These are phyloP conservation scores for Hericium coralloides DNA, from an alignment of 768 basidiomycete genomes.

Conservation along the genomic window DNA sequence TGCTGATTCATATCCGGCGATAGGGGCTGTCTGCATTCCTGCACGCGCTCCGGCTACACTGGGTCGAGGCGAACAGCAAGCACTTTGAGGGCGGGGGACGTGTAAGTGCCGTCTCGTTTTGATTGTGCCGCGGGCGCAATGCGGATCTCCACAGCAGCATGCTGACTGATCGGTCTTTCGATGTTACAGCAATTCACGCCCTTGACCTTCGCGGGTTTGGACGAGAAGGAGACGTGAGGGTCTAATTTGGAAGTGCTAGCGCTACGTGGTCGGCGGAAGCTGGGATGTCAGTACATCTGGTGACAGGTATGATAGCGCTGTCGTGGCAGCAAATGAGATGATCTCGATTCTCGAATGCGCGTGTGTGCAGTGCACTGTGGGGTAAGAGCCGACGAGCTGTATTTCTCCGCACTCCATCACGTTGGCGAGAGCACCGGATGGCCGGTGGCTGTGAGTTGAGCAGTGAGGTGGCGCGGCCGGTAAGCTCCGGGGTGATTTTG, in stretches of 20 bases:
- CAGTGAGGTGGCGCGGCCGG: not conserved
- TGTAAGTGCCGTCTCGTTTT: conserved; percentile 40
- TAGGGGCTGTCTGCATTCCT: conserved; percentile 93
- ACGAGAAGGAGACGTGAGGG: conserved; percentile 18
- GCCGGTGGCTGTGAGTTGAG: not conserved
- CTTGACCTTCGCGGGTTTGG: conserved; percentile 36
- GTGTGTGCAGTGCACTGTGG: conserved; percentile 5
- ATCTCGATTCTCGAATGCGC: too few species aligned
- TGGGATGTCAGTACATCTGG: not conserved
- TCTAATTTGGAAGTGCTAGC: not conserved
- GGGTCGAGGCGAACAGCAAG: conserved; percentile 98
- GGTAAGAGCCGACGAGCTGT: conserved; percentile 10
- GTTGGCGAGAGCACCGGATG: not conserved
- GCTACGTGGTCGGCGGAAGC: not conserved
- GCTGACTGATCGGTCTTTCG: conserved; percentile 17
- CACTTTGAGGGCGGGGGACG: conserved; percentile 87
- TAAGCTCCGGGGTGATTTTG: conserved; percentile 4
- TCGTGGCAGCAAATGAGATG: too few species aligned
- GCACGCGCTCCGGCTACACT: conserved; percentile 93
- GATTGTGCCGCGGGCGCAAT: conserved; percentile 12
- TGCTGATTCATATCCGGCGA: conserved; percentile 3
- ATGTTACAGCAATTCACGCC: conserved; percentile 37
- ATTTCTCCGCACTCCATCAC: conserved; percentile 8
- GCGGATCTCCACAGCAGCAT: conserved; percentile 15
- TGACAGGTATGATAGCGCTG: not conserved